phyloP scores from a whole-genome alignment of 2,329 filamentous ascomycete genomes.

The Fusarium tupiense region DNA sequence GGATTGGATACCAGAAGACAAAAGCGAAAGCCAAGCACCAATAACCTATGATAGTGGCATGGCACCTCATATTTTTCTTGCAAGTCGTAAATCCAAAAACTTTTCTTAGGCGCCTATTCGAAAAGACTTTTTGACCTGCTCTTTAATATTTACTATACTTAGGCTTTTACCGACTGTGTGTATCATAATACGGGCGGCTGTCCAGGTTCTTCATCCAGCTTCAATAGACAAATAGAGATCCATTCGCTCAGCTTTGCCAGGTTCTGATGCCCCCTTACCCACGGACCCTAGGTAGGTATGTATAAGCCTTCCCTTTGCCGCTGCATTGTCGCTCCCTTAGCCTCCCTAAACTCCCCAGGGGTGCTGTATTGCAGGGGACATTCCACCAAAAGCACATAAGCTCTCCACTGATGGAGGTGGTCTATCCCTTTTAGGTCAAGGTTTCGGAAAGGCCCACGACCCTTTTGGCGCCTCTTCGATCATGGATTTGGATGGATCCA shows the following conservation, averaged over 20 bases:
- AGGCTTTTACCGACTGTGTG: background rate
- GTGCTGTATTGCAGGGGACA: constrained; percentile 4
- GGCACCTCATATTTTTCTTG: background rate
- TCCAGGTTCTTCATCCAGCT: background rate
- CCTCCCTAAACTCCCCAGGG: constrained; percentile 9
- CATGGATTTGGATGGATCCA: background rate
- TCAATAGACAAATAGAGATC: background rate
- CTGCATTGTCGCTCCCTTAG: constrained; percentile 14
- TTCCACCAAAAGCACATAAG: background rate
- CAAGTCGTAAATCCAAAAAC: background rate
- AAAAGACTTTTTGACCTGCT: too few species aligned
- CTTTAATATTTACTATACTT: background rate
- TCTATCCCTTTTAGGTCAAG: constrained; percentile 1
- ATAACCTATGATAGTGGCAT: constrained; percentile 5
- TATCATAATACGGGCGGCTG: constrained; percentile 31
- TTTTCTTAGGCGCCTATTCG: constrained; percentile 6
- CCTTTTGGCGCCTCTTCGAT: constrained; percentile 13
- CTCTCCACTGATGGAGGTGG: constrained; percentile 6
- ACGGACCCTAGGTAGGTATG: background rate
- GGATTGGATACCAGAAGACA: constrained; percentile 3
- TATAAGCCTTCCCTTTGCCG: constrained; percentile 18
- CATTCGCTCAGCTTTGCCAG: constrained; percentile 19
- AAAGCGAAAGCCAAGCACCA: constrained; percentile 11
- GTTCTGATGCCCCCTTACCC: background rate
- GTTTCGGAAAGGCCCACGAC: constrained; percentile 11